A percentile compares a stretch with the other conserved stretches of the same genome.
phyloP scores from a whole-genome alignment of 306 rosid species.

The Alnus glutinosa region DNA sequence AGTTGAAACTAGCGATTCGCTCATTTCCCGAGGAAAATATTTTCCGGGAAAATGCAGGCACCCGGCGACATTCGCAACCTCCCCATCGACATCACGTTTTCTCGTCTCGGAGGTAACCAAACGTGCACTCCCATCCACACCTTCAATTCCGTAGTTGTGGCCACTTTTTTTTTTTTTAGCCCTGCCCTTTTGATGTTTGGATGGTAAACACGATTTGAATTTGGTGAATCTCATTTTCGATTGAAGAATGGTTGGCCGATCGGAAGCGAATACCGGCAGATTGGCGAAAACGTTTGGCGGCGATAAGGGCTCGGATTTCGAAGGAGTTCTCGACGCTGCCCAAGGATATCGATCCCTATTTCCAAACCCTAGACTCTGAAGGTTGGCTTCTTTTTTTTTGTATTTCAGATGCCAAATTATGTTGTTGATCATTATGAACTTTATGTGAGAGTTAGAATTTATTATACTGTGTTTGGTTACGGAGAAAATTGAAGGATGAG shows the following conservation, averaged over 20 bases:
- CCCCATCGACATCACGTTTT: slow-evolving; percentile 86
- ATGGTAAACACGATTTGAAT: slow-evolving; percentile 7
- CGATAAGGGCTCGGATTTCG: slow-evolving; percentile 63
- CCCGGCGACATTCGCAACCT: slow-evolving; percentile 71
- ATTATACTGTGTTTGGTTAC: background rate
- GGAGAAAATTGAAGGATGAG: background rate
- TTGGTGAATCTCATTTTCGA: slow-evolving; percentile 15
- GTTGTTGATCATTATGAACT: background rate
- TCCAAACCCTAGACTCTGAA: slow-evolving; percentile 70
- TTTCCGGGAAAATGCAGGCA: slow-evolving; percentile 54
- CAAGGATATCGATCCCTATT: slow-evolving; percentile 68
- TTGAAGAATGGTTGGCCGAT: slow-evolving; percentile 90
- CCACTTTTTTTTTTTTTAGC: background rate
- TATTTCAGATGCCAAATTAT: background rate
- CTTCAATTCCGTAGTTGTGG: background rate
- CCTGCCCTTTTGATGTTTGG: background rate
- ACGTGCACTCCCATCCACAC: background rate
- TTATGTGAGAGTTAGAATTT: background rate
- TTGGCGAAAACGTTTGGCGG: slow-evolving; percentile 84
- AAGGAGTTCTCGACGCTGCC: slow-evolving; percentile 79
- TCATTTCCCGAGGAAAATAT: background rate
- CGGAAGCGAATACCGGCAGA: slow-evolving; percentile 85
- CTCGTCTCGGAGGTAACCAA: slow-evolving; percentile 85
- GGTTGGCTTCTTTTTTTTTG: slow-evolving; percentile 41
- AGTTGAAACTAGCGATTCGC: background rate